These are phyloP conservation scores for Corniculantispora saksenae DNA, from an alignment of 2,329 filamentous ascomycete species.

Conservation along the genomic window DNA sequence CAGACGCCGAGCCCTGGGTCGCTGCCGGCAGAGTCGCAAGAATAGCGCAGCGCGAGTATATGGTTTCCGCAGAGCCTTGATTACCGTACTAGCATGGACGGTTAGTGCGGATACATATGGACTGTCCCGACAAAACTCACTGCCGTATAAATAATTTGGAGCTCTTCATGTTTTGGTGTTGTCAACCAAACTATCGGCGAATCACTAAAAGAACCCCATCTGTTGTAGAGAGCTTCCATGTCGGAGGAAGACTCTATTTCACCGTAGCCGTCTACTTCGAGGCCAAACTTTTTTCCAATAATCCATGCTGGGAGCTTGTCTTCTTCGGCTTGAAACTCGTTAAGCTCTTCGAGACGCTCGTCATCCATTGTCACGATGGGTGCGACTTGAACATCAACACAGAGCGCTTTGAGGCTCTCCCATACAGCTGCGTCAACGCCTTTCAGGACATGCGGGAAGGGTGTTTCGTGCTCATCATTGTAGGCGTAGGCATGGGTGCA, in stretches of 20 bases:
- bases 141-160: neutral
- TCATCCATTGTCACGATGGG: neutral
- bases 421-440: slow-evolving; percentile 44
- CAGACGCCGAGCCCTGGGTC: too few relatives aligned
- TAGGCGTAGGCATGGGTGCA: slow-evolving; percentile 52
- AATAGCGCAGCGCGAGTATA: slow-evolving; percentile 7
- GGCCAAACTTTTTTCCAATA: neutral
- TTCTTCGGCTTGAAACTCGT: neutral
- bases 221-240: neutral
- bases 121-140: neutral
- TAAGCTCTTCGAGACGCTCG: neutral
- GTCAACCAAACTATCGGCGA: slow-evolving; percentile 1
- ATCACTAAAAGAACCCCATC: neutral
- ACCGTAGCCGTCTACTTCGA: neutral
- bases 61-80: neutral
- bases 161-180: neutral
- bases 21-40: slow-evolving; percentile 2
- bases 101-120: neutral
- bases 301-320: too few relatives aligned
- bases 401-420: neutral
- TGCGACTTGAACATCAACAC: neutral
- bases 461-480: slow-evolving; percentile 23
- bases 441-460: slow-evolving; percentile 43
- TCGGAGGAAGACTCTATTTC: neutral
- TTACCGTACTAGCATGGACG: neutral